phyloP scores from a whole-genome alignment of 164 flowering plant species.

The Piper betle region DNA sequence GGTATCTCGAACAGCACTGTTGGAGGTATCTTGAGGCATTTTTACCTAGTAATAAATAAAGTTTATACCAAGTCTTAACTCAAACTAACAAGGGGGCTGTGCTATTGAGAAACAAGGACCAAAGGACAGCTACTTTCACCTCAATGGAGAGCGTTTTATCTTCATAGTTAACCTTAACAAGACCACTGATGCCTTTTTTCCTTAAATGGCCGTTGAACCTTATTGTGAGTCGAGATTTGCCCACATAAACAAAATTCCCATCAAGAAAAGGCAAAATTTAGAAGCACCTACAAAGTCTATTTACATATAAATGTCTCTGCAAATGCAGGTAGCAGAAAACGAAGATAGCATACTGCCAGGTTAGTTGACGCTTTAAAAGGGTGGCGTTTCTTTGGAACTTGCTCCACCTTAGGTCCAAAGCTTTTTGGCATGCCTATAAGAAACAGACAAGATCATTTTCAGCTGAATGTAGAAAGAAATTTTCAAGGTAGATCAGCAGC shows the following conservation, averaged over 20 bases:
- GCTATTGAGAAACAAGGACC: too few species aligned
- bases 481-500: neutral
- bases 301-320: neutral
- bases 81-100: neutral
- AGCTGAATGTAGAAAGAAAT: neutral
- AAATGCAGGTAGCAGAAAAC: neutral
- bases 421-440: constrained; percentile 56
- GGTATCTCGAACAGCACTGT: constrained; percentile 63
- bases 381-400: constrained; percentile 62
- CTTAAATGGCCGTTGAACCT: constrained; percentile 68
- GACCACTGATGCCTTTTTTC: constrained; percentile 85
- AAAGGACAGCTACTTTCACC: constrained; percentile 22
- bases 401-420: constrained; percentile 42
- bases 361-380: constrained; percentile 49
- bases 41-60: constrained; percentile 35
- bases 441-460: neutral
- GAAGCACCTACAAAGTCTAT: neutral
- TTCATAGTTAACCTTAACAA: constrained; percentile 50
- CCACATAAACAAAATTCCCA: neutral
- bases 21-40: constrained; percentile 96
- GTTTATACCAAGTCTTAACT: neutral
- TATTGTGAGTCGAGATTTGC: constrained; percentile 1
- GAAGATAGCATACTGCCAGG: constrained; percentile 61
- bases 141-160: constrained; percentile 66
- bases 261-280: neutral